Percentiles rank a stretch among this genome's conserved stretches.
Evolutionary conservation across 208 protist species (phyloP).

Genomic region (Balamuthia mandrillaris): DNA sequence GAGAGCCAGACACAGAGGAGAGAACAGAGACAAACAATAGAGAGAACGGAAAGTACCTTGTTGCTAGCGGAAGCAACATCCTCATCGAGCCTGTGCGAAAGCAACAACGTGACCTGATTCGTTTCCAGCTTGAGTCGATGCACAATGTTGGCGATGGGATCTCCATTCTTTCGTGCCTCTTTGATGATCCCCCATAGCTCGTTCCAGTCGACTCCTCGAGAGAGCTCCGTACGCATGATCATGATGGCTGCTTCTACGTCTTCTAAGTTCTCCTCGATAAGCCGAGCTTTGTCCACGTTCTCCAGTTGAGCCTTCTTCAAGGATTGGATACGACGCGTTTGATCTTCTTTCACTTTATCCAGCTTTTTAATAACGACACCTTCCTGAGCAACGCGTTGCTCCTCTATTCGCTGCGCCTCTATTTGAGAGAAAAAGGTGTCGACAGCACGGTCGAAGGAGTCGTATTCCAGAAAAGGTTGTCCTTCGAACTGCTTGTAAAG

Average conservation of each 20-base stretch:
- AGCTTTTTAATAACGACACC: conserved; percentile 79
- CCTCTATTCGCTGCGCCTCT: conserved; percentile 75
- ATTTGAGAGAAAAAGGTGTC: conserved; percentile 89
- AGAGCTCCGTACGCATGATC: conserved; percentile 41
- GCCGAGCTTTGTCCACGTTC: neutral
- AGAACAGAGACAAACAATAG: no score
- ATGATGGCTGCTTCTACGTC: conserved; percentile 34
- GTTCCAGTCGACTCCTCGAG: conserved; percentile 31
- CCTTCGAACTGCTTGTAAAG: conserved; percentile 78
- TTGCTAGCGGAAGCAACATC: neutral
- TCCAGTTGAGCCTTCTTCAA: neutral
- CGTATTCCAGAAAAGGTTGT: conserved; percentile 53
- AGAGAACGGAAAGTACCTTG: no score
- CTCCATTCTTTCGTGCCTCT: neutral
- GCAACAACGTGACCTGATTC: conserved; percentile 51
- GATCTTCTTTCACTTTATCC: conserved; percentile 71
- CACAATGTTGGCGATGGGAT: conserved; percentile 72
- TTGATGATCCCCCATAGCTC: conserved; percentile 17
- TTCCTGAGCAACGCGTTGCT: conserved; percentile 56
- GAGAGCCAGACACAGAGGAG: neutral
- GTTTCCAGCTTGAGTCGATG: conserved; percentile 84
- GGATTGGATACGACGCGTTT: neutral
- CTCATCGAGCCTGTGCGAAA: neutral
- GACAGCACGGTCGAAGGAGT: conserved; percentile 83
- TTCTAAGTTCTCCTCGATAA: conserved; percentile 44